A percentile compares a stretch with the other conserved stretches of the same genome.
Evolutionary conservation across 768 basidiomycete species (phyloP).

Genomic region (Boletus reticulatus): DNA sequence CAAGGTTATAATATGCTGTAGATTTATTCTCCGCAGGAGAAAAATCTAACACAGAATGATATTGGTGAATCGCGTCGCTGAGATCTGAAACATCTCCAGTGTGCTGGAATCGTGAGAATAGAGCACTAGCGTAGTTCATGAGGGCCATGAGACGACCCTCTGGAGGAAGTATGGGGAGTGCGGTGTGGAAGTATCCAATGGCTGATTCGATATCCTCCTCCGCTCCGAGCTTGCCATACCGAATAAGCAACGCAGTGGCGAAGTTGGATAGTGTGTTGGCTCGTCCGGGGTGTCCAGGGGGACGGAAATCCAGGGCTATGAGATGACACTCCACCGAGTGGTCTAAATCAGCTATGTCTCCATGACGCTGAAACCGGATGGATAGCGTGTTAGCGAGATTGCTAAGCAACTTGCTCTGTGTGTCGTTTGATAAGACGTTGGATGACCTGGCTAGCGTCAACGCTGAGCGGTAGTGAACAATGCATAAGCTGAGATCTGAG

Average conservation of each 20-base stretch:
- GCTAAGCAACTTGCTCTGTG: constrained; percentile 23
- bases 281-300: constrained; percentile 25
- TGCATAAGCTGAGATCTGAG: constrained; percentile 26
- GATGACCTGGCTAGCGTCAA: constrained; percentile 21
- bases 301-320: constrained; percentile 26
- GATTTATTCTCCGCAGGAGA: constrained; percentile 16
- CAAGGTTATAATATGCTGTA: constrained; percentile 28
- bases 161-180: constrained; percentile 18
- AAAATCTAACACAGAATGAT: constrained; percentile 18
- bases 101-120: constrained; percentile 26
- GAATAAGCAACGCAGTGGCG: constrained; percentile 27
- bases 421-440: constrained; percentile 16
- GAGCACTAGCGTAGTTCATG: constrained; percentile 31
- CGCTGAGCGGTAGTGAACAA: constrained; percentile 27
- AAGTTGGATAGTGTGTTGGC: constrained; percentile 27
- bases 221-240: constrained; percentile 22
- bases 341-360: constrained; percentile 25
- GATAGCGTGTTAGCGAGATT: constrained; percentile 29
- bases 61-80: constrained; percentile 23
- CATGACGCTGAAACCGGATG: constrained; percentile 26
- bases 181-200: constrained; percentile 22
- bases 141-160: constrained; percentile 18
- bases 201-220: constrained; percentile 30
- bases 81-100: constrained; percentile 22
- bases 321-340: constrained; percentile 28